Base-by-base conservation (phyloP, 2,329 filamentous ascomycete genomes). In the Diaporthe humulicola region DNA sequence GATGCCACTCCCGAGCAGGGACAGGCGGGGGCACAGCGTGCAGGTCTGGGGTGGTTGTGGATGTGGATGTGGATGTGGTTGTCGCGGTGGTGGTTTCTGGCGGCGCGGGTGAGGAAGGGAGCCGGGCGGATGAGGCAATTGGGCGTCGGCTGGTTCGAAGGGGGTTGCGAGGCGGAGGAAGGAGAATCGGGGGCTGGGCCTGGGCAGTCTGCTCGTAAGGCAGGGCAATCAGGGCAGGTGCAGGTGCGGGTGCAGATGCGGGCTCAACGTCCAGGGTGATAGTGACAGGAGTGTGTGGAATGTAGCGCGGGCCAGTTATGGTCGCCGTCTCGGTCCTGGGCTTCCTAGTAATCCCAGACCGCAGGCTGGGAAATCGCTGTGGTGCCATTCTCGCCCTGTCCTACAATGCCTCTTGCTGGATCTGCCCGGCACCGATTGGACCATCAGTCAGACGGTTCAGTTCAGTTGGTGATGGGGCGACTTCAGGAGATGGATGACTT, bases 161-260 rank as follows among this genome's bases (percentile, higher is more conserved):
- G 77, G 81, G 84, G 80, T 82, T 85, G 79, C 85, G 84, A 76
- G 87, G 86, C 66, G 86, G 81, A 70, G 81, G 80, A 74, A 90
- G 82, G 60, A 88, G 87, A 77, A 91, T 89, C 48, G 90, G 91
- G 75, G 88, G 88, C 81, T 89, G 87, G 64, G 88, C 88, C 78
- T 89, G 87, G 69, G 87, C 83, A 48, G 89, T 90, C 81, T 92
- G 87, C 80, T 93, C 91, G 83, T 93, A 92, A 74, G 89, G 88
- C 73, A 92, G 79, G 64, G 87, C 87, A 74, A 92, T 85, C 78
- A 92, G 81, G 77, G 82, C 83, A 56, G 85, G 82, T 79, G 88
- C 87, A 57, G 66, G 50, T 36, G 45, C 72, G 56, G 67, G 50
- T 61, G 74, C 57, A 28, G 40, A 19, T 57, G 58, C 58, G n/a